Conservation (phyloP, 2,329 filamentous ascomycete species). For the Fusarium sp. region DNA sequence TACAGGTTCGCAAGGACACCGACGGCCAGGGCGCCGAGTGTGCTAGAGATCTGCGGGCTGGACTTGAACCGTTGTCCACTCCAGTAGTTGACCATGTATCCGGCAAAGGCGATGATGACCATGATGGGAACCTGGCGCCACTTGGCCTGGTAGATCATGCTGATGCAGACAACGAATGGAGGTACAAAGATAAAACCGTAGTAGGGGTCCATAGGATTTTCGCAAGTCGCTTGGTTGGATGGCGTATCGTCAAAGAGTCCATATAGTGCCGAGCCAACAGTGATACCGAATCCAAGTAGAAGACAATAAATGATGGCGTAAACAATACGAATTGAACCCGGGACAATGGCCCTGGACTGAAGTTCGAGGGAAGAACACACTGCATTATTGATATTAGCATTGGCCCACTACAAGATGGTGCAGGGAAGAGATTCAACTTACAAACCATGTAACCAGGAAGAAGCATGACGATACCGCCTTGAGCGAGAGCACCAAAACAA, state of each 20-base stretch:
- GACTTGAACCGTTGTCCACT: slow-evolving; percentile 72
- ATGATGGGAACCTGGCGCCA: slow-evolving; percentile 85
- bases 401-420: neutral
- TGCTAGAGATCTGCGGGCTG: slow-evolving; percentile 81
- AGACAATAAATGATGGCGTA: slow-evolving; percentile 81
- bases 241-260: slow-evolving; percentile 69
- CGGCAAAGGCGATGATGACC: slow-evolving; percentile 77
- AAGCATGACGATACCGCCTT: slow-evolving; percentile 74
- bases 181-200: slow-evolving; percentile 79
- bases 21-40: slow-evolving; percentile 80
- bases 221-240: slow-evolving; percentile 57
- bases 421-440: slow-evolving; percentile 44
- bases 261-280: slow-evolving; percentile 73
- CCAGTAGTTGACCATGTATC: slow-evolving; percentile 83
- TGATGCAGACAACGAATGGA: slow-evolving; percentile 77
- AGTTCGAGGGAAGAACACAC: slow-evolving; percentile 69
- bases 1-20: slow-evolving; percentile 84
- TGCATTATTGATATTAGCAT: slow-evolving; percentile 24
- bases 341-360: slow-evolving; percentile 76
- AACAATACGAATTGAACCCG: slow-evolving; percentile 79
- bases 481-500: slow-evolving; percentile 74
- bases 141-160: slow-evolving; percentile 83
- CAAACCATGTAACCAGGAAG: slow-evolving; percentile 73
- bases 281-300: slow-evolving; percentile 79
- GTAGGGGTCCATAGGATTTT: slow-evolving; percentile 56